Evolutionary conservation across 78 protist genomes (phyloP), one percentile per base, ranked within the genome.

Genomic region (Polysphondylium violaceum): DNA sequence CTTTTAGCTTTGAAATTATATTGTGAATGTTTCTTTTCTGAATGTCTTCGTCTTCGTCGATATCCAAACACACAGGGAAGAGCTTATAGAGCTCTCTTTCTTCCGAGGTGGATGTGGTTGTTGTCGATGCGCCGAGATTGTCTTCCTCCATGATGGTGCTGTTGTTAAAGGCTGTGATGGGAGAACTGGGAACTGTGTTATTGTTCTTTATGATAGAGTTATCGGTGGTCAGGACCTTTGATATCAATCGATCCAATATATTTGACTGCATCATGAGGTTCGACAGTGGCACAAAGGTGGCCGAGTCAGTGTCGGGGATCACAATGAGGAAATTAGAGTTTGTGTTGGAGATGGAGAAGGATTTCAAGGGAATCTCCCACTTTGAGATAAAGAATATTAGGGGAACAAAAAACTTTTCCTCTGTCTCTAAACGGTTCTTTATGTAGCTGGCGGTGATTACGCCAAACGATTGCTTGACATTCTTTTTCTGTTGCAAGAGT

Each of bases 281-380:
- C 12, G 79, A 58, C 16, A 83, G 71, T n/a, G 91, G 64, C 2
- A 83, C 35, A 33, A 83, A 83, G 27, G 79, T 29, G 27, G 60
- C 25, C 5, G 65, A 33, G 17, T 83, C 79, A 7, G 50, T 40
- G 33, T 83, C 91, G 9, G 91, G 91, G 29, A 83, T 72, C 23
- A 83, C 53, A 12, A 83, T 83, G 36, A 83, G 27, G 59, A 69
- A 83, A 40, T 74, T 83, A 0, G 74, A 51, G 31, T 29, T 33
- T 7, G 33, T 50, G 3, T 25, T 50, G 11, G 73, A 63, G 14
- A 21, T 61, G 3, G 23, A 41, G 23, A 55, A 29, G 21, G 88
- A 44, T 4, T 68, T 68, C 7, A 67, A 55, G 21, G 91, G 91
- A 21, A 83, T 40, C 69, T 69, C 91, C 91, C 91, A 83, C 43